Evolutionary conservation across 116 monocot genomes (phyloP).

Genomic region (Phalaenopsis hybrid): DNA sequence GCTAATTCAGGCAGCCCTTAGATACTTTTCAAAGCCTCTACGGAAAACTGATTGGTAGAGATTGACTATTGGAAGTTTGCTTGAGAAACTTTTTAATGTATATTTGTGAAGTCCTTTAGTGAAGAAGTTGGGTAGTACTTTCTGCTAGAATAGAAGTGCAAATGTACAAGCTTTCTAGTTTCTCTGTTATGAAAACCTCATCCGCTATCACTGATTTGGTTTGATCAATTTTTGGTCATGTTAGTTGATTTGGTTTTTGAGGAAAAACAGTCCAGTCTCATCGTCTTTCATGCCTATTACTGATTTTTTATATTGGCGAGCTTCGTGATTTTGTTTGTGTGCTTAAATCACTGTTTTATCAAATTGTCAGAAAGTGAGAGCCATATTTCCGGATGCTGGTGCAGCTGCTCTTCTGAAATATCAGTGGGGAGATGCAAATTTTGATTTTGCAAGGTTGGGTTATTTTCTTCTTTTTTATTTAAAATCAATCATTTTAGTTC

Average conservation of each 20-base stretch:
- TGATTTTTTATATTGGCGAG: not conserved
- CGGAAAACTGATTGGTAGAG: too few relatives aligned
- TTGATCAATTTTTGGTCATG: not conserved
- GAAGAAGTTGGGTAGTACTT: too few relatives aligned
- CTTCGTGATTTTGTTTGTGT: slow-evolving; percentile 7
- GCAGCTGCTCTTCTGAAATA: slow-evolving; percentile 83
- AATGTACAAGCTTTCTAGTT: too few relatives aligned
- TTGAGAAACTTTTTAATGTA: too few relatives aligned
- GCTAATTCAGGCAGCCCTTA: too few relatives aligned
- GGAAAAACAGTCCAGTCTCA: not conserved
- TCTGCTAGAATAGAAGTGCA: too few relatives aligned
- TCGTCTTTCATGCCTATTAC: not conserved
- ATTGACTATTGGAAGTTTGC: too few relatives aligned
- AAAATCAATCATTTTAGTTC: not conserved
- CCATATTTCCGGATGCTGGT: slow-evolving; percentile 95
- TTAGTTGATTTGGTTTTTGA: not conserved
- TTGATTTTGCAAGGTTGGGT: slow-evolving; percentile 75
- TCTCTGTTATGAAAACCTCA: too few relatives aligned
- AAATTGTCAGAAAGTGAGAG: slow-evolving; percentile 59
- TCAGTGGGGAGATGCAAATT: slow-evolving; percentile 77
- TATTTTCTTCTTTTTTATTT: not conserved
- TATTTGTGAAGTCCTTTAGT: too few relatives aligned
- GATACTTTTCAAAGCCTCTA: too few relatives aligned
- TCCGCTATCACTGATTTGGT: too few relatives aligned
- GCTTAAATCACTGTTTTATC: not conserved